Conservation (phyloP, 73 alveolate genomes). For the Urostyla sp. region DNA sequence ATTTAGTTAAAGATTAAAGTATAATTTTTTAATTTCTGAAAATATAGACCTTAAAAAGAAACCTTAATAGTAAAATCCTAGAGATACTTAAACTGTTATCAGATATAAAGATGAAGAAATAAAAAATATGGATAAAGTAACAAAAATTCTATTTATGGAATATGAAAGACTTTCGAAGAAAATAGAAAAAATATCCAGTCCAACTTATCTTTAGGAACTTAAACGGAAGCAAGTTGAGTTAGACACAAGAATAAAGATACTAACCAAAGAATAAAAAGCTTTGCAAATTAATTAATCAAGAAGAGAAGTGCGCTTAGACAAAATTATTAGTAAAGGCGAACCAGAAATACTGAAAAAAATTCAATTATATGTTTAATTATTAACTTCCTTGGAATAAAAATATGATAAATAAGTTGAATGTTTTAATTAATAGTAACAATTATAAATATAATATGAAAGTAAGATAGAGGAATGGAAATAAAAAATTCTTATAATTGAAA, state of each 20-base stretch:
- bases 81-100: slow-evolving; percentile 12
- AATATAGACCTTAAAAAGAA: slow-evolving; percentile 38
- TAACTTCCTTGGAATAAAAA: neutral
- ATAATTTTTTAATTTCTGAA: neutral
- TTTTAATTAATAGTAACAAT: slow-evolving; percentile 31
- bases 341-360: slow-evolving; percentile 55
- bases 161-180: slow-evolving; percentile 16
- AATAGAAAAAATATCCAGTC: slow-evolving; percentile 17
- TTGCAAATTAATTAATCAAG: slow-evolving; percentile 37
- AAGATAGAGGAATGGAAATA: slow-evolving; percentile 17
- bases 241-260: slow-evolving; percentile 1
- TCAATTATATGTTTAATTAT: too few relatives aligned
- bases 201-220: slow-evolving; percentile 20
- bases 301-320: slow-evolving; percentile 58
- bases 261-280: slow-evolving; percentile 24
- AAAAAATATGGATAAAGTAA: slow-evolving; percentile 35
- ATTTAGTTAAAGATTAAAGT: slow-evolving; percentile 52
- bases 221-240: slow-evolving; percentile 12
- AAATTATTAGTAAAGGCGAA: slow-evolving; percentile 61
- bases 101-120: slow-evolving; percentile 49
- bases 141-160: slow-evolving; percentile 32
- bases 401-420: slow-evolving; percentile 48
- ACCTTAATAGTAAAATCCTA: slow-evolving; percentile 5
- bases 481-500: slow-evolving; percentile 10
- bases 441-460: slow-evolving; percentile 7